Conservation (phyloP, 2,329 filamentous ascomycete genomes). For the Chaetomiaceae sp. region DNA sequence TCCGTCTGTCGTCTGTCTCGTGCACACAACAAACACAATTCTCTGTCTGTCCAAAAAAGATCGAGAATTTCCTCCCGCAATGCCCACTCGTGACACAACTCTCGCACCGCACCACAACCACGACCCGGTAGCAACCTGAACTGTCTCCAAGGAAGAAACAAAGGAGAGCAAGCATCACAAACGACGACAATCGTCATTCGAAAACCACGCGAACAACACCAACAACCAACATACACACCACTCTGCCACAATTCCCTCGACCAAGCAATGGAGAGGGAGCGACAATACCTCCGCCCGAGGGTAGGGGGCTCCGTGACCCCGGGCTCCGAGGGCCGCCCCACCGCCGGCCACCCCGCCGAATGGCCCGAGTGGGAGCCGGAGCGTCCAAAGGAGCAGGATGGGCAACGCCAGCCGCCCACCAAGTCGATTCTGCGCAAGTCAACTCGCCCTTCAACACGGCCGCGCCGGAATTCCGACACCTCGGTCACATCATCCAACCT, state of each 20-base stretch:
- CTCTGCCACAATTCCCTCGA: too few relatives aligned
- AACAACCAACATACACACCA: background rate
- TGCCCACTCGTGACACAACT: constrained; percentile 22
- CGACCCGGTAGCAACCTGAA: constrained; percentile 19
- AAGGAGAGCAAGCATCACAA: background rate
- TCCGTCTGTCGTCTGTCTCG: constrained; percentile 12
- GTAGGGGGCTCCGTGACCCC: constrained; percentile 19
- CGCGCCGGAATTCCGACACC: constrained; percentile 27
- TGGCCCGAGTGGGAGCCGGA: constrained; percentile 23
- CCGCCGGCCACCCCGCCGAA: constrained; percentile 17
- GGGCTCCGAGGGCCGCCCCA: constrained; percentile 17
- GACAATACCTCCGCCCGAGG: constrained; percentile 25
- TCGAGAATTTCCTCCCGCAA: constrained; percentile 22
- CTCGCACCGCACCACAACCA: constrained; percentile 17
- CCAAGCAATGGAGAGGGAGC: constrained; percentile 23
- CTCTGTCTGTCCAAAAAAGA: constrained; percentile 18
- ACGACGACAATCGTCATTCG: background rate
- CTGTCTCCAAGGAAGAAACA: background rate
- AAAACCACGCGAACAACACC: background rate
- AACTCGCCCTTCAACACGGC: constrained; percentile 16
- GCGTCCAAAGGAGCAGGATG: constrained; percentile 10
- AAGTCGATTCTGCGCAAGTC: constrained; percentile 25
- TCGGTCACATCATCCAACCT: constrained; percentile 27
- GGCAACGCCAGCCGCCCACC: constrained; percentile 13
- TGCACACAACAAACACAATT: constrained; percentile 22